phyloP scores from a whole-genome alignment of 768 basidiomycete species.

The Gymnopilus dilepis region DNA sequence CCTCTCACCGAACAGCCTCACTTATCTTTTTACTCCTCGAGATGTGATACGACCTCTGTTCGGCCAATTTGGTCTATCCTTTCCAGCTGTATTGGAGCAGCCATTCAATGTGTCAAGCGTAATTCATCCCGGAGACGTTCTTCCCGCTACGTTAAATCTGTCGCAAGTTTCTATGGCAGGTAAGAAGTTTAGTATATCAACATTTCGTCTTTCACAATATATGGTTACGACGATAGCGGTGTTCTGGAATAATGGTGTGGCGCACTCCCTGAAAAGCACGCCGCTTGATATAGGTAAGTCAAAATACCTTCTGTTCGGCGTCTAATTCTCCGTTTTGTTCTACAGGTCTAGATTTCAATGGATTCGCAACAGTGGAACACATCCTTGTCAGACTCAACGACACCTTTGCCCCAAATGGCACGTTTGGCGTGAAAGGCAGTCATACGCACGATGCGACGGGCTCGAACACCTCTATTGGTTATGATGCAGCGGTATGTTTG shows the following conservation, averaged over 20 bases:
- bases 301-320: not conserved
- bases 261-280: conserved; percentile 33
- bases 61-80: conserved; percentile 34
- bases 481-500: conserved; percentile 45
- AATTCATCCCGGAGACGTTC: conserved; percentile 6
- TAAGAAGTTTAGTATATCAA: too few species aligned
- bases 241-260: conserved; percentile 42
- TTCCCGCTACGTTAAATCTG: conserved; percentile 9
- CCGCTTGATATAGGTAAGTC: conserved; percentile 34
- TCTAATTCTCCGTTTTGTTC: not conserved
- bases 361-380: conserved; percentile 40
- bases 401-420: conserved; percentile 37
- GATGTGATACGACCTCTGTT: conserved; percentile 38
- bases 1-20: conserved; percentile 13
- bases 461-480: conserved; percentile 39
- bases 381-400: conserved; percentile 43
- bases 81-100: conserved; percentile 31
- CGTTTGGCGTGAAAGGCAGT: conserved; percentile 30
- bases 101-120: conserved; percentile 21
- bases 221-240: conserved; percentile 23
- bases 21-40: conserved; percentile 43
- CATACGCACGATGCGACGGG: conserved; percentile 31
- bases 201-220: not conserved
- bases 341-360: conserved; percentile 36
- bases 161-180: conserved; percentile 18